phyloP scores from a whole-genome alignment of 129 eudicot species.

The Artemisia argyi region DNA sequence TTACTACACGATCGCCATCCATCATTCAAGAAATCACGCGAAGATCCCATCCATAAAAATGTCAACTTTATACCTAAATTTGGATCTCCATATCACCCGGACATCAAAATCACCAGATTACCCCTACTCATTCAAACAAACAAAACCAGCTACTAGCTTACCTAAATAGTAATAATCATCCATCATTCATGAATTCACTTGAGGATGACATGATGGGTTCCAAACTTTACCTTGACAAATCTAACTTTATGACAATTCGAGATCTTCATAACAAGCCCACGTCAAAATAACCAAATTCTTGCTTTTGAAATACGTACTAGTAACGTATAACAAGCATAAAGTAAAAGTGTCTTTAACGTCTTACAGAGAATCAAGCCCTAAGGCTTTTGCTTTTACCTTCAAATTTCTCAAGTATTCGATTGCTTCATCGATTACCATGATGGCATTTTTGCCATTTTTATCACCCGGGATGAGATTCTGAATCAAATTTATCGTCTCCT shows the following conservation, averaged over 20 bases:
- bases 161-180: background rate
- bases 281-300: constrained; percentile 18
- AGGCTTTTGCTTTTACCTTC: constrained; percentile 65
- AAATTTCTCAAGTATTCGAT: constrained; percentile 61
- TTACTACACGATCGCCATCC: constrained; percentile 1
- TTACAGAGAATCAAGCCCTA: constrained; percentile 57
- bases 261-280: constrained; percentile 20
- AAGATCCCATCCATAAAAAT: too few relatives aligned
- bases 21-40: too few relatives aligned
- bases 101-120: constrained; percentile 16
- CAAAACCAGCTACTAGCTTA: constrained; percentile 18
- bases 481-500: constrained; percentile 58
- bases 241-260: constrained; percentile 15
- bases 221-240: constrained; percentile 15
- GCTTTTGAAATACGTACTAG: background rate
- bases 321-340: constrained; percentile 4
- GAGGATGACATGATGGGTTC: constrained; percentile 13
- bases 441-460: constrained; percentile 56
- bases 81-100: constrained; percentile 21
- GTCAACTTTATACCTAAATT: too few relatives aligned
- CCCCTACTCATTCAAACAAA: background rate
- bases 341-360: constrained; percentile 6
- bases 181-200: constrained; percentile 20
- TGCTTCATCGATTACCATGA: constrained; percentile 79
- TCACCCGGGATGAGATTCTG: constrained; percentile 69